Conservation (phyloP, 2,329 filamentous ascomycete genomes). For the Arthrobotrys sinensis region DNA sequence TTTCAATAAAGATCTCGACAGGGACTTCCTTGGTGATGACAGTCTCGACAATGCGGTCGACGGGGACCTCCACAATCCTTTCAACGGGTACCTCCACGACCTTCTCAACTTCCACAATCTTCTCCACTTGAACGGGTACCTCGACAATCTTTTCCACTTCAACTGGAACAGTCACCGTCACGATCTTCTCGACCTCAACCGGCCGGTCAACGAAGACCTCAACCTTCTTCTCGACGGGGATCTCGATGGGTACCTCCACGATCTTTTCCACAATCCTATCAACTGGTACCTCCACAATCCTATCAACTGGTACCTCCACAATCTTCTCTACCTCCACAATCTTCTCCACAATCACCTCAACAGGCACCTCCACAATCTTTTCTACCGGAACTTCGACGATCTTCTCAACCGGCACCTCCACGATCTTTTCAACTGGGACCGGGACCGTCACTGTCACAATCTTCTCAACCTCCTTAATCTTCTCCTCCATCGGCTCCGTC, state of each 20-base stretch:
- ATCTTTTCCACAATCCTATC: conserved; percentile 16
- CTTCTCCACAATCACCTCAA: conserved; percentile 42
- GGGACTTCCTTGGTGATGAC: conserved; percentile 46
- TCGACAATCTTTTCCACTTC: conserved; percentile 27
- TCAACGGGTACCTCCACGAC: conserved; percentile 29
- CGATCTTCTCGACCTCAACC: conserved; percentile 40
- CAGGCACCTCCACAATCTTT: conserved; percentile 11
- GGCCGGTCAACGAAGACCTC: conserved; percentile 21
- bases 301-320: conserved; percentile 30
- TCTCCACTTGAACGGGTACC: not conserved
- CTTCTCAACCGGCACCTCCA: conserved; percentile 35
- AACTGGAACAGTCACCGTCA: conserved; percentile 1
- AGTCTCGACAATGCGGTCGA: conserved; percentile 50
- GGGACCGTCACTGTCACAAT: conserved; percentile 42
- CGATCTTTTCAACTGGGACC: conserved; percentile 38
- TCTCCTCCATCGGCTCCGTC: conserved; percentile 56
- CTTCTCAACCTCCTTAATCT: conserved; percentile 51
- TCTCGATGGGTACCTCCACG: conserved; percentile 34
- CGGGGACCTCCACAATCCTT: conserved; percentile 45
- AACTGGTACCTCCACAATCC: conserved; percentile 12
- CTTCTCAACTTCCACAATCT: conserved; percentile 56
- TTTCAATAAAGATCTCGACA: conserved; percentile 44
- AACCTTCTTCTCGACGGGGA: not conserved
- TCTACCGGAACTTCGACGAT: conserved; percentile 25
- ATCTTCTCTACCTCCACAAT: conserved; percentile 30